Percentiles rank a stretch among this genome's conserved stretches.
Evolutionary conservation across 495 filamentous ascomycete genomes (phyloP).

Genomic region (Aeminium ludgeri): DNA sequence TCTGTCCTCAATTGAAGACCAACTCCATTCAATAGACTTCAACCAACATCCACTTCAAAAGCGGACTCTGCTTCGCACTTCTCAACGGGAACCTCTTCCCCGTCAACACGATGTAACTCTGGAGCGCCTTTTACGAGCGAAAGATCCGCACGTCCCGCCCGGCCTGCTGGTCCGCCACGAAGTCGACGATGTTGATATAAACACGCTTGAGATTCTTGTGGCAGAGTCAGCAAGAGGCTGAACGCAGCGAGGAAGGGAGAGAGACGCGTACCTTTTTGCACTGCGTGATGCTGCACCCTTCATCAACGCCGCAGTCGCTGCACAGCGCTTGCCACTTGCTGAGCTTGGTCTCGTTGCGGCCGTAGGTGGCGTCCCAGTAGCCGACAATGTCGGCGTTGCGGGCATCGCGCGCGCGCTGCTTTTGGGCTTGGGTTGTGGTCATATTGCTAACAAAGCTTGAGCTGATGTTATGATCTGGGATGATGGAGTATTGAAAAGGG

Average conservation of each 20-base stretch:
- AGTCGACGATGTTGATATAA: conserved; percentile 11
- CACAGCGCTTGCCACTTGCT: conserved; percentile 7
- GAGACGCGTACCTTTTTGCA: conserved; percentile 7
- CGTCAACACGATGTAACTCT: neutral
- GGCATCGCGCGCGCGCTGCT: neutral
- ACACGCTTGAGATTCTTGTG: neutral
- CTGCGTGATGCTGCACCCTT: conserved; percentile 1
- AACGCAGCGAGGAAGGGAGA: neutral
- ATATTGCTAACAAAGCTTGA: too few species aligned
- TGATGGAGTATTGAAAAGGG: too few species aligned
- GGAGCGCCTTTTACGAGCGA: neutral
- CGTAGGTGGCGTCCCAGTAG: conserved; percentile 8
- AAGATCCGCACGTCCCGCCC: neutral
- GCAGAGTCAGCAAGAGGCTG: neutral
- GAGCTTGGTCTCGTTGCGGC: conserved; percentile 2
- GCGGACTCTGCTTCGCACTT: conserved; percentile 5
- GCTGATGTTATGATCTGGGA: too few species aligned
- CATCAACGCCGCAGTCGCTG: conserved; percentile 2
- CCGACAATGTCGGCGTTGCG: neutral
- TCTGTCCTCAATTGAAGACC: neutral
- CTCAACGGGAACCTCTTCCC: conserved; percentile 2
- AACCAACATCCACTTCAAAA: conserved; percentile 8
- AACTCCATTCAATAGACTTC: neutral
- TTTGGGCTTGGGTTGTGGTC: too few species aligned
- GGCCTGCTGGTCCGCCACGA: neutral